phyloP scores from a whole-genome alignment of 108 stramenopile genomes.

The Asterionellopsis glacialis region DNA sequence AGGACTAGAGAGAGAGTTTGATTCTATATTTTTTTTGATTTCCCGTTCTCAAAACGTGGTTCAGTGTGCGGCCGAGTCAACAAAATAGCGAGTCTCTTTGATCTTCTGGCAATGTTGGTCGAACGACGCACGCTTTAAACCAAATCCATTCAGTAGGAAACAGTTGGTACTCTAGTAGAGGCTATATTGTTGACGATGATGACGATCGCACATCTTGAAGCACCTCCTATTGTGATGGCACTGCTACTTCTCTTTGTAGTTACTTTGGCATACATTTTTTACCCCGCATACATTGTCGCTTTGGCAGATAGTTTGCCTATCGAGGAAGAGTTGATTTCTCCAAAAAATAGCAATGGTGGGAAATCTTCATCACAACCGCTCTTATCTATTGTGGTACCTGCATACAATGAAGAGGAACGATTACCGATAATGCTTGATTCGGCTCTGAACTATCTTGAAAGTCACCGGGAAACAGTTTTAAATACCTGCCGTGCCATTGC shows the following conservation, averaged over 20 bases:
- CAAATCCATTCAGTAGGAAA: too few species aligned
- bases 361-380: slow-evolving; percentile 8
- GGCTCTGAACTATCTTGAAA: slow-evolving; percentile 59
- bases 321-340: background rate
- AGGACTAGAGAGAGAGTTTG: too few species aligned
- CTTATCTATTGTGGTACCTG: slow-evolving; percentile 88
- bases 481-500: background rate
- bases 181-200: too few species aligned
- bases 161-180: too few species aligned
- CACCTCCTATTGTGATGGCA: too few species aligned
- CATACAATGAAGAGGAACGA: slow-evolving; percentile 92
- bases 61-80: too few species aligned
- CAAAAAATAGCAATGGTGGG: background rate
- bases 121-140: too few species aligned
- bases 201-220: too few species aligned
- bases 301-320: background rate
- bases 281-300: background rate
- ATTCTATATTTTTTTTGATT: too few species aligned
- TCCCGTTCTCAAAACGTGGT: too few species aligned
- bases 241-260: background rate
- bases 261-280: background rate
- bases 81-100: too few species aligned
- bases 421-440: slow-evolving; percentile 82
- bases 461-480: slow-evolving; percentile 17
- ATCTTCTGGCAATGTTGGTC: too few species aligned